Conservation (phyloP, 2,329 filamentous ascomycete species). For the Colletotrichum tropicale region DNA sequence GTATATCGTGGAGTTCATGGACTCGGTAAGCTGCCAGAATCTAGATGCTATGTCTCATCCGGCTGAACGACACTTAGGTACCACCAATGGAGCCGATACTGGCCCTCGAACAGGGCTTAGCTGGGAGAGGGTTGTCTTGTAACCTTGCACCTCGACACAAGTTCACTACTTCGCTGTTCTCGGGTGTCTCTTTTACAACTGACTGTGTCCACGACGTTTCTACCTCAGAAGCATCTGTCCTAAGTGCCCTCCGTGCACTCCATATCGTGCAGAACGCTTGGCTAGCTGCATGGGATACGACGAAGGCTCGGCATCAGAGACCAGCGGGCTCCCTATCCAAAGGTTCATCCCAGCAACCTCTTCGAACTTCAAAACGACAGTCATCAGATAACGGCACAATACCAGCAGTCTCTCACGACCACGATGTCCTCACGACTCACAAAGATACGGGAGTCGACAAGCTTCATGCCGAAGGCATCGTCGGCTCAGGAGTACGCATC, state of each 20-base stretch:
- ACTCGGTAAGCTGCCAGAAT: neutral
- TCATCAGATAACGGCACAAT: neutral
- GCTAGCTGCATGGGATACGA: neutral
- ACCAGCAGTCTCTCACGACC: fast-evolving
- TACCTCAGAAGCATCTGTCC: fast-evolving
- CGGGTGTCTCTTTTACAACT: neutral
- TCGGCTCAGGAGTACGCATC: neutral
- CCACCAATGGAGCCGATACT: neutral
- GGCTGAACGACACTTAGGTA: neutral
- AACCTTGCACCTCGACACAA: neutral
- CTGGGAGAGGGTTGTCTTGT: neutral
- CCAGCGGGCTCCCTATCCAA: neutral
- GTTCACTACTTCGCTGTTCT: neutral
- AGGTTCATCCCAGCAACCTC: neutral
- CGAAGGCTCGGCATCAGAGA: neutral
- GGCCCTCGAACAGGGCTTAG: neutral
- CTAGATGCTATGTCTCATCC: neutral
- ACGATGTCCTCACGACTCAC: neutral
- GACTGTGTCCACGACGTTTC: neutral
- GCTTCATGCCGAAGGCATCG: neutral
- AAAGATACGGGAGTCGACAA: neutral
- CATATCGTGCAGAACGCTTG: neutral
- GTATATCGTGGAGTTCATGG: neutral
- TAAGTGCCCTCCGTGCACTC: neutral
- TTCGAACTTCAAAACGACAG: neutral